Base-by-base conservation (phyloP, 805 yeast species). In the Ogataea allantospora region DNA sequence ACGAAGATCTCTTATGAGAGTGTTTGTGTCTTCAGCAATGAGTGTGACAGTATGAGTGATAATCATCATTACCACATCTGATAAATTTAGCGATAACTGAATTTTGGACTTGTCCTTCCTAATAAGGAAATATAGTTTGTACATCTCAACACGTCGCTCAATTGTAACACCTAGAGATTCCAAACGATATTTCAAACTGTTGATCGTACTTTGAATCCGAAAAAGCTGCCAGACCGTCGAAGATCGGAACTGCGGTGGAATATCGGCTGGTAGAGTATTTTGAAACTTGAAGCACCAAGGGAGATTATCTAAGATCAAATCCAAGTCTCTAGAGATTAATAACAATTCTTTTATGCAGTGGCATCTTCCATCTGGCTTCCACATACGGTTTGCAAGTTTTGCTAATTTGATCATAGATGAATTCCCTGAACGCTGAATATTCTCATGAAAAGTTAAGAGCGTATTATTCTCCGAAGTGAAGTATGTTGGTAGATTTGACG, bases 221-320 rank as follows among this genome's bases (percentile, higher is more conserved):
- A 27, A 55, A 45, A 39, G 36, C 15, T 46, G 41, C 52, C 59
- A 46, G 29, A 42, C 45, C 20, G 56, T 30, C 42, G 62, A 49
- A 47, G 20, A 22, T 50, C 46, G 18, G 54, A 40, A 19, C 45
- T 48, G 29, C 40, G 18, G 19, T 3, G 45, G 39, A 6, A 42
- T 14, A 5, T 21, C 12, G 7, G 38, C 35, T 4, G 19, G 35
- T 11, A 15, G 20, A 2, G 10, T 12, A 6, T n/a, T 18, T 8
- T 30, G 12, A 2, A 17, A 14, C 4, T 13, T 19, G 17, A 42
- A 23, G 17, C 28, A 42, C 45, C 45, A 42, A 5, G 45, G 45
- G 3, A 36, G 20, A 2, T 18, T n/a, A 3, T 19, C 10, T 11
- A 12, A 28, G 3, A 42, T 11, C 3, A 11, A 8, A 1, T 18